Percentiles rank a stretch among this genome's conserved stretches.
These are phyloP conservation scores for Botryotinia convoluta DNA, from an alignment of 2,329 filamentous ascomycete genomes.

Conservation along the genomic window DNA sequence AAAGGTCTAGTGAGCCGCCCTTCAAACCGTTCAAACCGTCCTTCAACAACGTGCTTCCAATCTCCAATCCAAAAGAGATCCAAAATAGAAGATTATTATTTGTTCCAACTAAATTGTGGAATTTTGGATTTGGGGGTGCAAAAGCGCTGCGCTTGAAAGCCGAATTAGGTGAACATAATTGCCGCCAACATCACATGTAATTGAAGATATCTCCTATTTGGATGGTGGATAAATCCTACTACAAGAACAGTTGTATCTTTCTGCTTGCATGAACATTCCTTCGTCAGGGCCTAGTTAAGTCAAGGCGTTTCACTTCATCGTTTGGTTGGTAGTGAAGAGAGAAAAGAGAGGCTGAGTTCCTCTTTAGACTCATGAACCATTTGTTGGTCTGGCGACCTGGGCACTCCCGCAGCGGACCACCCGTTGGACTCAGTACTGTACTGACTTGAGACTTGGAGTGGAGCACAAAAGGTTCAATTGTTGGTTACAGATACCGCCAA, in stretches of 20 bases:
- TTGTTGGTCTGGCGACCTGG: conserved; percentile 10
- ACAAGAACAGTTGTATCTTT: neutral
- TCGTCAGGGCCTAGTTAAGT: neutral
- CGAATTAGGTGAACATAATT: conserved; percentile 11
- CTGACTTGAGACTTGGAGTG: neutral
- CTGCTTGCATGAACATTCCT: conserved; percentile 15
- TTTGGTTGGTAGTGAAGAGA: conserved; percentile 6
- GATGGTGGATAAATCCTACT: conserved; percentile 15
- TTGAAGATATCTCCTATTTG: conserved; percentile 10
- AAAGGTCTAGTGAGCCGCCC: conserved; percentile 9
- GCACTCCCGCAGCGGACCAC: conserved; percentile 13
- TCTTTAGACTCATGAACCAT: neutral
- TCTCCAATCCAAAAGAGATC: neutral
- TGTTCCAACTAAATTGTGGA: neutral
- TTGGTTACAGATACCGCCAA: neutral
- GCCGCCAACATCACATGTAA: conserved; percentile 12
- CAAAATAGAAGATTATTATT: neutral
- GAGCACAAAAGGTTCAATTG: neutral
- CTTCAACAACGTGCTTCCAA: neutral
- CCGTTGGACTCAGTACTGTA: neutral
- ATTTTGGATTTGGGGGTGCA: neutral
- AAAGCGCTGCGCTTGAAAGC: conserved; percentile 9
- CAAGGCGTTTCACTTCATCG: conserved; percentile 5
- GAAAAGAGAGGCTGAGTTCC: conserved; percentile 12
- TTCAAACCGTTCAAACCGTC: neutral